These are phyloP conservation scores for Podaxis rugospora DNA, from an alignment of 768 basidiomycete species.

Conservation along the genomic window DNA sequence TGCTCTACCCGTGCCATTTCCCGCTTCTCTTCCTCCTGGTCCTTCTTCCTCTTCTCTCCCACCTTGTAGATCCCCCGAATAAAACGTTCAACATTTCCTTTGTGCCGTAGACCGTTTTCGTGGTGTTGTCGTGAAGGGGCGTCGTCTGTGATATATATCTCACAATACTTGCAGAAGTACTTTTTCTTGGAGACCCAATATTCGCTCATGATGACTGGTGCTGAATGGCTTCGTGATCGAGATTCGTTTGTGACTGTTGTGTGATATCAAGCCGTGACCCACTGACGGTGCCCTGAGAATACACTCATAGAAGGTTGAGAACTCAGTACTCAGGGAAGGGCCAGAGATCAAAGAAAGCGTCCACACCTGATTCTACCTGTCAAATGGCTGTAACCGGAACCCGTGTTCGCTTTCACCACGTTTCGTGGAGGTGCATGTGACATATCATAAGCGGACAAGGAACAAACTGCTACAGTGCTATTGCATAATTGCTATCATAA, in stretches of 20 bases:
- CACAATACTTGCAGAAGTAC: slow-evolving; percentile 97
- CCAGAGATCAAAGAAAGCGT: too few relatives aligned
- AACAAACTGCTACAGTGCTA: background rate
- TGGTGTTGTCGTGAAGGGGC: slow-evolving; percentile 87
- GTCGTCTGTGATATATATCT: slow-evolving; percentile 96
- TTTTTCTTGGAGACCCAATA: slow-evolving; percentile 93
- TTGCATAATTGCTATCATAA: too few relatives aligned
- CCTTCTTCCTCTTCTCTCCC: slow-evolving; percentile 84
- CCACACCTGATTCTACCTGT: too few relatives aligned
- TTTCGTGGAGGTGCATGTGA: too few relatives aligned
- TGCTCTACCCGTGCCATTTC: slow-evolving; percentile 86
- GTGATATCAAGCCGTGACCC: background rate
- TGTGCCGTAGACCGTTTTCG: slow-evolving; percentile 90
- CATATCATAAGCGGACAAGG: background rate
- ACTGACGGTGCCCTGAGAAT: background rate
- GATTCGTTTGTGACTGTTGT: background rate
- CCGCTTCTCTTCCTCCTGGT: slow-evolving; percentile 77
- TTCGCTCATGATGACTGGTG: slow-evolving; percentile 60
- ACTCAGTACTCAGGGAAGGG: too few relatives aligned
- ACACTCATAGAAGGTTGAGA: too few relatives aligned
- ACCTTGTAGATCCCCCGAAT: slow-evolving; percentile 91
- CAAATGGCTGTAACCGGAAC: too few relatives aligned
- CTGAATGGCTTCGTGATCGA: background rate
- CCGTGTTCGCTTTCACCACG: too few relatives aligned
- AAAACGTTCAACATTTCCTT: slow-evolving; percentile 91